Evolutionary conservation across 352 stramenopile species (phyloP), one percentile per base, ranked within the genome.

Genomic region (Phytophthora citricola): DNA sequence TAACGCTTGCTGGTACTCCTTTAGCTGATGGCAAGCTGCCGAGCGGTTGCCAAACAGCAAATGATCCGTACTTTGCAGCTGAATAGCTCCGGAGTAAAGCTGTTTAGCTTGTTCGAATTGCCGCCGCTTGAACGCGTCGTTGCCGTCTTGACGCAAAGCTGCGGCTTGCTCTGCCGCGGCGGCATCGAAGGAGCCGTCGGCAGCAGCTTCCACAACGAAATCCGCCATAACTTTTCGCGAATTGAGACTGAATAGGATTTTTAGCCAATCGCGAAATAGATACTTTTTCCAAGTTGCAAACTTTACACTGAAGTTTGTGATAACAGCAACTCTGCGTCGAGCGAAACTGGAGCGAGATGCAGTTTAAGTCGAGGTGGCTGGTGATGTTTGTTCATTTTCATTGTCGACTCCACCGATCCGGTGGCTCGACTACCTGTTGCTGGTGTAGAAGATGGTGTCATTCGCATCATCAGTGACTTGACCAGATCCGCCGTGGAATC

Each of bases 41-140:
- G 94, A 97, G 0, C 95, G 82, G 73, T 99, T 99, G 61, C 91
- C 81, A 38, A 72, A 91, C 29, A 95, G 65, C 27, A 94, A 59
- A 52, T 92, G 84, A 50, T 87, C 86, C 15, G 64, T 39, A 2
- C 59, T 51, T 29, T 90, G 52, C 39, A 79, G 60, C 5, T 65
- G 56, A 45, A 96, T 81, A 0, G 86, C 88, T 29, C 85, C 75
- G 0, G 80, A 75, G 61, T 96, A 96, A 3, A 85, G 43, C 5
- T 51, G 32, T 24, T 75, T 60, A 2, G 88, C 85, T 29, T 58
- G 27, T 6, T 71, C 69, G 43, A 88, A 96, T 26, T 77, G 55
- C 22, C 82, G 78, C 48, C 24, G 57, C 57, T 91, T 74, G 65
- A 96, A 96, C 11, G 77, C 75, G 0, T 58, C 69, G 63, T 96